phyloP scores from a whole-genome alignment of 1,284 basidiomycete species.

The Rhodofomes roseus region DNA sequence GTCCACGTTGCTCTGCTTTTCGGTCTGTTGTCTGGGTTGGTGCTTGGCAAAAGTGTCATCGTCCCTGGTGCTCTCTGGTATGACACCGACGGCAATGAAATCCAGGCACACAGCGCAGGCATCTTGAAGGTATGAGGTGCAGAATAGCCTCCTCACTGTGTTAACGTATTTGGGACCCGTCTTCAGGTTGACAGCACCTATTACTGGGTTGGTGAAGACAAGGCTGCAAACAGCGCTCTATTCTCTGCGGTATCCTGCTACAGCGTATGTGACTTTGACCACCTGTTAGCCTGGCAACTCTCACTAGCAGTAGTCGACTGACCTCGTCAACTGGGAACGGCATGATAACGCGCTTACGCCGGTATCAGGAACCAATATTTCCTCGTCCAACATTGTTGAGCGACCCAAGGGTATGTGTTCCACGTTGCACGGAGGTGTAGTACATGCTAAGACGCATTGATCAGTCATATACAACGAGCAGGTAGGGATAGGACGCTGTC shows the following conservation, averaged over 20 bases:
- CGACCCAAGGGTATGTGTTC: constrained; percentile 51
- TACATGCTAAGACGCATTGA: not conserved
- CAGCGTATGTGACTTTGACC: constrained; percentile 27
- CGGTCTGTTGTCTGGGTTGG: not conserved
- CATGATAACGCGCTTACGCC: constrained; percentile 57
- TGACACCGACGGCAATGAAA: constrained; percentile 58
- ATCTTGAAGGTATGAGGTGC: constrained; percentile 44
- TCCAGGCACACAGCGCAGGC: constrained; percentile 62
- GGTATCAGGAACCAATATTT: constrained; percentile 51
- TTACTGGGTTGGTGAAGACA: constrained; percentile 69
- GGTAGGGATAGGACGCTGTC: constrained; percentile 22
- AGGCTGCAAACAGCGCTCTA: constrained; percentile 49
- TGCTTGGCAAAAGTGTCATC: constrained; percentile 2
- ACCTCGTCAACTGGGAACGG: constrained; percentile 53
- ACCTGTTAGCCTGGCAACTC: constrained; percentile 6
- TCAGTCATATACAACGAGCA: constrained; percentile 52
- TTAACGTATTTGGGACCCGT: not conserved
- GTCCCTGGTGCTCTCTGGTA: constrained; percentile 64
- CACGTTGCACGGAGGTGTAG: not conserved
- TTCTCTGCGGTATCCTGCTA: constrained; percentile 64
- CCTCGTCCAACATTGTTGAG: constrained; percentile 57
- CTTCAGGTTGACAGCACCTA: constrained; percentile 49
- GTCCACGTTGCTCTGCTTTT: not conserved
- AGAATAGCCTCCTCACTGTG: not conserved
- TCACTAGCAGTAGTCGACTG: constrained; percentile 38